These are phyloP conservation scores for Areca catechu DNA, from an alignment of 176 grass and related monocot genomes.

Conservation along the genomic window DNA sequence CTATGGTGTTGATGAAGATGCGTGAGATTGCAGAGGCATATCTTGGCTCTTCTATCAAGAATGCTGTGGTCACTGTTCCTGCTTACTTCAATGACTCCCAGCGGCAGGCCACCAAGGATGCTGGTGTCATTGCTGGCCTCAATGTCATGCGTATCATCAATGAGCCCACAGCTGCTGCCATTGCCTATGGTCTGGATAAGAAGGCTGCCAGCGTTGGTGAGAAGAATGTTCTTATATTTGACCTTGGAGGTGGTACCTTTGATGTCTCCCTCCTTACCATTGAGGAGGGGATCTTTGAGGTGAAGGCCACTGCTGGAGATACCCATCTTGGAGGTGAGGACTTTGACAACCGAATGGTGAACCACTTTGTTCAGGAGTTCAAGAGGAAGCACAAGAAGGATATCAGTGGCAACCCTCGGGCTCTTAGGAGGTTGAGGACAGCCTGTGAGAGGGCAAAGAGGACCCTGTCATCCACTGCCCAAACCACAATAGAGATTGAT, in stretches of 20 bases:
- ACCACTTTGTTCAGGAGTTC: conserved; percentile 93
- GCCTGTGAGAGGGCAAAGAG: conserved; percentile 87
- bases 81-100: conserved; percentile 97
- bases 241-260: conserved; percentile 80
- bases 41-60: conserved; percentile 66
- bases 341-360: conserved; percentile 90
- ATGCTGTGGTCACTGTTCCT: conserved; percentile 81
- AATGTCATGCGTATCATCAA: conserved; percentile 94
- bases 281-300: conserved; percentile 98
- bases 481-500: conserved; percentile 93
- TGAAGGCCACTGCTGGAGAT: conserved; percentile 84
- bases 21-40: conserved; percentile 72
- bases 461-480: conserved; percentile 78
- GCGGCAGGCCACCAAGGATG: conserved; percentile 86
- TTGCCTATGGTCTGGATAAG: conserved; percentile 87
- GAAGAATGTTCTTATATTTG: conserved; percentile 97
- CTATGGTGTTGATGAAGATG: conserved; percentile 92
- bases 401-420: conserved; percentile 71
- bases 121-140: conserved; percentile 71
- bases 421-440: conserved; percentile 56
- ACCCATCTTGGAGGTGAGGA: conserved; percentile 91
- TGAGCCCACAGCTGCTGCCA: conserved; percentile 76
- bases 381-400: conserved; percentile 97
- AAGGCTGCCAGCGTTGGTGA: conserved; percentile 78
- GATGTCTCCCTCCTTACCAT: conserved; percentile 90